These are phyloP conservation scores for Lenwebbia sp. DNA, from an alignment of 345 rosid species.

Conservation along the genomic window DNA sequence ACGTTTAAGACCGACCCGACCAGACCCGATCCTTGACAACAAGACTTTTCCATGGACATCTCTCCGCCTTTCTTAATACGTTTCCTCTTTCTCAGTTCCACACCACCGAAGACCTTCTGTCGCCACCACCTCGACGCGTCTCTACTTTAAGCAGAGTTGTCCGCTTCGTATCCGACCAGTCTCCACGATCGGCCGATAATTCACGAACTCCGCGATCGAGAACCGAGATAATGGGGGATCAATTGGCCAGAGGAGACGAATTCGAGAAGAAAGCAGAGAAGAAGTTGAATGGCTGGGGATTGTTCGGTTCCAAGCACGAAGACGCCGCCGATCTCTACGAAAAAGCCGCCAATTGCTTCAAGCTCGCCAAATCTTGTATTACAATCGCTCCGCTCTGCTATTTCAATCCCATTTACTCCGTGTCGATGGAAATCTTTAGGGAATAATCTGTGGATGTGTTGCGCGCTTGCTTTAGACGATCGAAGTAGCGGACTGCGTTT, in stretches of 20 bases:
- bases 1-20: neutral
- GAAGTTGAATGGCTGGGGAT: constrained; percentile 50
- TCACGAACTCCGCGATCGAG: neutral
- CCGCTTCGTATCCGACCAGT: neutral
- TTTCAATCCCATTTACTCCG: neutral
- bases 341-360: constrained; percentile 63
- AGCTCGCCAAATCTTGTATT: constrained; percentile 64
- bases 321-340: constrained; percentile 77
- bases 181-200: neutral
- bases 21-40: neutral
- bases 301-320: constrained; percentile 51
- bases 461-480: neutral
- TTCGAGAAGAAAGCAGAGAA: constrained; percentile 65
- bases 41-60: neutral
- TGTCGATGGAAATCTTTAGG: neutral
- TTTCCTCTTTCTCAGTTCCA: neutral
- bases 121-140: neutral
- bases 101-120: neutral
- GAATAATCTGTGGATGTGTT: neutral
- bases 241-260: constrained; percentile 42
- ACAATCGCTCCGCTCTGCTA: neutral
- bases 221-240: constrained; percentile 40
- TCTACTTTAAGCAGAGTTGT: neutral
- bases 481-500: neutral
- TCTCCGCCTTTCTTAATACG: neutral